Evolutionary conservation across 2,329 filamentous ascomycete genomes (phyloP), one percentile per base, ranked within the genome.

Genomic region (Cladophialophora carrionii): DNA sequence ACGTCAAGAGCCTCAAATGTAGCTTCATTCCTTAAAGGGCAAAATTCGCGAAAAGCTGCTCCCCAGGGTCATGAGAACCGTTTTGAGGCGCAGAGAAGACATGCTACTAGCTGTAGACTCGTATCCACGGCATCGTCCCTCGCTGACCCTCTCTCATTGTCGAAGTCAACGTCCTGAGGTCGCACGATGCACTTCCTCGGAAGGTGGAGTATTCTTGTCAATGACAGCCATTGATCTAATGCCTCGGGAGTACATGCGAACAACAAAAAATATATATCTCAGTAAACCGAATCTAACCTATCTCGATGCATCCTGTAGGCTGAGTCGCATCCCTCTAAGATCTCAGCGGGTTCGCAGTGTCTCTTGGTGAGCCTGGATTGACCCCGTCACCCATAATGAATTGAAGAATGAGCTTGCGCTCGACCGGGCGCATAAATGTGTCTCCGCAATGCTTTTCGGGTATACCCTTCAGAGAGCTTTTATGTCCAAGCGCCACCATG

Each of bases 331-430:
- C 29, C 20, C 46, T 60, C 24, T 22, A 20, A 60, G 49, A 1
- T 43, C 31, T 34, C 32, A 34, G 34, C 41, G 51, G 62, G 62
- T 64, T 64, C 62, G 56, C 62, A 60, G 62, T 56, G 62, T 55
- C 62, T 48, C 14, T 57, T 26, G 5, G 24, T 59, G 46, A 41
- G 26, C n/a, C 57, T 52, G 57, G 57, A 60, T 60, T 60, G 57
- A 60, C 57, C 57, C 57, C 32, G 20, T 14, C 48, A 51, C 22
- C 48, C 37, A 43, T 32, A 17, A n/a, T 43, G 37, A 43, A 43
- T 14, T 12, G n/a, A 20, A 24, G 57, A n/a, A 26, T 34, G 26
- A 17, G 22, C 55, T 48, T 12, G 34, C 26, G 22, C 22, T 31
- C 48, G 26, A 55, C 9, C 17, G 31, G 7, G 29, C 37, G 14